Conservation (phyloP, 2,329 filamentous ascomycete species). For the Pseudogymnoascus sp. region DNA sequence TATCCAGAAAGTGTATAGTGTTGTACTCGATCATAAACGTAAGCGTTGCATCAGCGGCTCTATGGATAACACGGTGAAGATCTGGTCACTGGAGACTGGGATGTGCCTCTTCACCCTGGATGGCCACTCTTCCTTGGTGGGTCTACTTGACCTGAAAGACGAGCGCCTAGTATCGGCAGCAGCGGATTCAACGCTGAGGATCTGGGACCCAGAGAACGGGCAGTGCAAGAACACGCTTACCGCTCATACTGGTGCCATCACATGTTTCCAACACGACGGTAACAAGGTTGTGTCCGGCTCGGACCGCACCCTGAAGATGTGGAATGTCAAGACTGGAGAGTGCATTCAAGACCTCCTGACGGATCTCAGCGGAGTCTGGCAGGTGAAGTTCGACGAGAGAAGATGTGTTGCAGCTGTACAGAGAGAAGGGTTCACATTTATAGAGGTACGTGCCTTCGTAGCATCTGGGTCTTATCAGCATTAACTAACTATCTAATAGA, state of each 20-base stretch:
- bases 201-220: slow-evolving; percentile 93
- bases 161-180: slow-evolving; percentile 90
- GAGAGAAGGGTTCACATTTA: slow-evolving; percentile 83
- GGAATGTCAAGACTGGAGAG: slow-evolving; percentile 88
- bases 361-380: slow-evolving; percentile 95
- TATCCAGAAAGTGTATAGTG: slow-evolving; percentile 90
- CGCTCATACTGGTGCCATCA: slow-evolving; percentile 94
- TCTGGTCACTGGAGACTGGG: slow-evolving; percentile 89
- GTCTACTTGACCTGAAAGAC: slow-evolving; percentile 80
- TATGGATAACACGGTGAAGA: slow-evolving; percentile 97
- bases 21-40: slow-evolving; percentile 83
- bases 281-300: slow-evolving; percentile 95
- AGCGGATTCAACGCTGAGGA: slow-evolving; percentile 87
- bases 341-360: slow-evolving; percentile 89
- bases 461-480: neutral
- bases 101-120: slow-evolving; percentile 82
- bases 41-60: slow-evolving; percentile 96
- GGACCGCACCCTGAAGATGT: slow-evolving; percentile 96
- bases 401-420: slow-evolving; percentile 95
- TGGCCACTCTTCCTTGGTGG: slow-evolving; percentile 86
- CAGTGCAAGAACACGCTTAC: slow-evolving; percentile 84
- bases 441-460: slow-evolving; percentile 62
- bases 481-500: slow-evolving; percentile 47
- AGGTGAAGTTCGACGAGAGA: slow-evolving; percentile 94
- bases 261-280: slow-evolving; percentile 95